These are phyloP conservation scores for Chrysosporium keratinophilum DNA, from an alignment of 2,329 filamentous ascomycete species.

Conservation along the genomic window DNA sequence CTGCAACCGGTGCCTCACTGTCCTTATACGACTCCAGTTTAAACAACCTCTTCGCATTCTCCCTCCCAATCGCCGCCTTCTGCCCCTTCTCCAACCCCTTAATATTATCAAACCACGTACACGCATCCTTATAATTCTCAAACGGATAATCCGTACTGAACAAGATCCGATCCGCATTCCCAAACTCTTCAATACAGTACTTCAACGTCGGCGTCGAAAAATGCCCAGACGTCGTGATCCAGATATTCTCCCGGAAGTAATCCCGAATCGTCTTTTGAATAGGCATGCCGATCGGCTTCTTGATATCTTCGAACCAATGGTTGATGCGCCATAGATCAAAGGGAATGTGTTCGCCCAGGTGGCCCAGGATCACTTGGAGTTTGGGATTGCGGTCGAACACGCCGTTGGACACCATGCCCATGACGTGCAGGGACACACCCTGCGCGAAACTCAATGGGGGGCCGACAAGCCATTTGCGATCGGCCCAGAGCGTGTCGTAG, in stretches of 20 bases:
- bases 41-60: conserved; percentile 40
- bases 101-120: conserved; percentile 37
- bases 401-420: conserved; percentile 44
- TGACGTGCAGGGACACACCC: conserved; percentile 48
- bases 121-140: conserved; percentile 34
- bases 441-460: conserved; percentile 51
- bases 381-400: conserved; percentile 42
- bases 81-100: conserved; percentile 27
- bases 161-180: conserved; percentile 30
- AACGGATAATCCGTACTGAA: conserved; percentile 37
- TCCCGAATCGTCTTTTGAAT: conserved; percentile 38
- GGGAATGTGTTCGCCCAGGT: conserved; percentile 42
- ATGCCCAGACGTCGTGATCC: conserved; percentile 36
- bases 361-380: conserved; percentile 40
- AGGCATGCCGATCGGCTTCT: conserved; percentile 28
- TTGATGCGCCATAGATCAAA: conserved; percentile 43
- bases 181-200: conserved; percentile 32
- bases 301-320: conserved; percentile 33
- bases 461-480: conserved; percentile 51
- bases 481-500: conserved; percentile 49
- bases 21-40: conserved; percentile 28
- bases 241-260: conserved; percentile 35
- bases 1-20: conserved; percentile 9
- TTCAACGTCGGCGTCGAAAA: conserved; percentile 34
- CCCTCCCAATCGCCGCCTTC: conserved; percentile 30